These are phyloP conservation scores for Taxillus chinensis DNA, from an alignment of 164 flowering plant genomes.

Conservation along the genomic window DNA sequence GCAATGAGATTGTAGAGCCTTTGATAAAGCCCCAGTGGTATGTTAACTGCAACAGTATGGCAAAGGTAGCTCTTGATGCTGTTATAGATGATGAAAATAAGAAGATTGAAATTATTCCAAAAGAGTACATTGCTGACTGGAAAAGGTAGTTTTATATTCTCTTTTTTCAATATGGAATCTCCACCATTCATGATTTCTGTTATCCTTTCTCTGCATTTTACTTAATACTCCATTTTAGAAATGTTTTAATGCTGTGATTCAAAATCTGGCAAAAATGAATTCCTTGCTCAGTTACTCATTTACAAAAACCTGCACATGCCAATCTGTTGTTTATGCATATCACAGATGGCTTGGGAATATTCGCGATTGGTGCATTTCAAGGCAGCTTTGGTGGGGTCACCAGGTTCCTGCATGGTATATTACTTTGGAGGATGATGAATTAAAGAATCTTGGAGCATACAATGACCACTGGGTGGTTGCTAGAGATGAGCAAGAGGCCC, in stretches of 20 bases:
- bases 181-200: too few relatives aligned
- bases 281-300: too few relatives aligned
- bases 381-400: conserved; percentile 99
- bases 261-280: too few relatives aligned
- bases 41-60: conserved; percentile 66
- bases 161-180: background rate
- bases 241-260: too few relatives aligned
- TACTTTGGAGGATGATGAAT: conserved; percentile 61
- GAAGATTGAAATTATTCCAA: conserved; percentile 77
- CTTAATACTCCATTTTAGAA: too few relatives aligned
- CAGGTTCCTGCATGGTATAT: conserved; percentile 96
- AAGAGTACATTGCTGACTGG: conserved; percentile 88
- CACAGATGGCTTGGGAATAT: conserved; percentile 92
- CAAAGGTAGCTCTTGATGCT: conserved; percentile 78
- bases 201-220: too few relatives aligned
- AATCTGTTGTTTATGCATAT: conserved; percentile 5
- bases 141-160: conserved; percentile 40
- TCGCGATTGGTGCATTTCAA: conserved; percentile 97
- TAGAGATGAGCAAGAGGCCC: conserved; percentile 67
- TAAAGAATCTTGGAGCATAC: conserved; percentile 68
- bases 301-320: too few relatives aligned
- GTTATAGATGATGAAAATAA: conserved; percentile 42
- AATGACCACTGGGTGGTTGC: conserved; percentile 89
- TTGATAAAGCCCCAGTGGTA: conserved; percentile 96
- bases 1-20: conserved; percentile 87